These are phyloP conservation scores for Oryza brachyantha DNA, from an alignment of 176 grass and related monocot species.

Conservation along the genomic window DNA sequence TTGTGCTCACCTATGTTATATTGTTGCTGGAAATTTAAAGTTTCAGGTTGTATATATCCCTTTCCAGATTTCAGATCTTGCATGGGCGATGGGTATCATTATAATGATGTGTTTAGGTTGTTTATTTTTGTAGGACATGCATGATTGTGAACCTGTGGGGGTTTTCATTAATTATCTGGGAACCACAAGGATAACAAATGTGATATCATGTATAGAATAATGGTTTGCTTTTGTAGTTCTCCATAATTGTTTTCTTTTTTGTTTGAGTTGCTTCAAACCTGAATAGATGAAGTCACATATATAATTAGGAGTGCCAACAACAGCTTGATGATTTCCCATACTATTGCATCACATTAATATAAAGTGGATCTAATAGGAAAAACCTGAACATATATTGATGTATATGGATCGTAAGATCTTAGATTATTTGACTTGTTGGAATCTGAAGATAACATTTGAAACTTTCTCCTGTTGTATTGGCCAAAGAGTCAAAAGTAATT, in stretches of 20 bases:
- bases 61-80: not conserved
- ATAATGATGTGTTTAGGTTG: not conserved
- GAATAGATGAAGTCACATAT: not conserved
- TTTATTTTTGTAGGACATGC: not conserved
- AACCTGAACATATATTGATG: too few species aligned
- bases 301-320: too few species aligned
- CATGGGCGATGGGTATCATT: not conserved
- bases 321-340: not conserved
- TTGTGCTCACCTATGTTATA: not conserved
- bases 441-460: not conserved
- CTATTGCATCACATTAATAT: not conserved
- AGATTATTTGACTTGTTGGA: not conserved
- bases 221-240: not conserved
- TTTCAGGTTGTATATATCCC: not conserved
- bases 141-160: not conserved
- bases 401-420: not conserved
- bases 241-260: not conserved
- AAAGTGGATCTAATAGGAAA: not conserved
- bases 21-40: not conserved
- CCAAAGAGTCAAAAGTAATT: not conserved
- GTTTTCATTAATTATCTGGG: not conserved
- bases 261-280: not conserved
- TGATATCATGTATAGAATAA: not conserved
- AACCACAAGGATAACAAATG: not conserved
- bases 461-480: not conserved